These are phyloP conservation scores for Colletotrichum sp. DNA, from an alignment of 2,329 filamentous ascomycete genomes.

Conservation along the genomic window DNA sequence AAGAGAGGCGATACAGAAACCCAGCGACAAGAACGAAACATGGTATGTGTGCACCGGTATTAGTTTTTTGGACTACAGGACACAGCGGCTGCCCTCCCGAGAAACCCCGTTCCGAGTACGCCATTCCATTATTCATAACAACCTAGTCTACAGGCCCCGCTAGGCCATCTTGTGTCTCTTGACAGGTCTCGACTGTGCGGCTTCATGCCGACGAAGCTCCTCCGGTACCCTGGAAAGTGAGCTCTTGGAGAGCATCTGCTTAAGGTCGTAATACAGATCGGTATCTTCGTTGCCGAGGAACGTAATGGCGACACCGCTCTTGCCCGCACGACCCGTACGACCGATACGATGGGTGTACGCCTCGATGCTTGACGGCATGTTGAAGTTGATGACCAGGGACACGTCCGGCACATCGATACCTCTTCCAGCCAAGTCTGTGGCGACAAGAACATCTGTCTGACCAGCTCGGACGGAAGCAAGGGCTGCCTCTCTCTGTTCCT, in stretches of 20 bases:
- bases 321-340: constrained; percentile 95
- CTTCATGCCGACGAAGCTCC: constrained; percentile 86
- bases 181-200: constrained; percentile 80
- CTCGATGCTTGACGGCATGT: constrained; percentile 94
- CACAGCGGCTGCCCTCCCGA: background rate
- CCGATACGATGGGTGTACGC: constrained; percentile 96
- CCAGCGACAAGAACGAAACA: background rate
- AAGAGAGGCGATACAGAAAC: background rate
- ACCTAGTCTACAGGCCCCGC: constrained; percentile 13
- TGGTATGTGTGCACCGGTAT: background rate
- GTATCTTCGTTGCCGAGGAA: constrained; percentile 91
- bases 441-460: constrained; percentile 85
- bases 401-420: constrained; percentile 98
- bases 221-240: constrained; percentile 88
- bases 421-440: constrained; percentile 92
- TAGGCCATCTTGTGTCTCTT: constrained; percentile 27
- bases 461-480: constrained; percentile 84
- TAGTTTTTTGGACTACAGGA: background rate
- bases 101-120: background rate
- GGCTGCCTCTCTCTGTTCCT: constrained; percentile 96
- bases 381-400: constrained; percentile 95
- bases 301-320: constrained; percentile 94
- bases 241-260: constrained; percentile 94
- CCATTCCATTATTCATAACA: constrained; percentile 3
- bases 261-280: constrained; percentile 92